phyloP scores from a whole-genome alignment of 1,284 basidiomycete species.

The Ceratobasidium sp. region DNA sequence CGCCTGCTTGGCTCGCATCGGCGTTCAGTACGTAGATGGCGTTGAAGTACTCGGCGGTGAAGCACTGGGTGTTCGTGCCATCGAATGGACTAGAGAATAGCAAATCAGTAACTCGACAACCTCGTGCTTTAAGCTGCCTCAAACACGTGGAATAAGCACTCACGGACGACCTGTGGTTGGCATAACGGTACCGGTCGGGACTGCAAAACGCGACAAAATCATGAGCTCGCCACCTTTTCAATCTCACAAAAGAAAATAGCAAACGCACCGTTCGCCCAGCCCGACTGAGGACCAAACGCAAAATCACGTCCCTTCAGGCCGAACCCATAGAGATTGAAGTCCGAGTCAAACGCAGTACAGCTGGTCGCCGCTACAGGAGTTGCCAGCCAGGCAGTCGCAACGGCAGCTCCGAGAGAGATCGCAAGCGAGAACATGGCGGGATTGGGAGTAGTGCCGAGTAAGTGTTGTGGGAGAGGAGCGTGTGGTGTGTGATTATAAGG shows the following conservation, averaged over 20 bases:
- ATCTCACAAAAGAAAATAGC: slow-evolving; percentile 7
- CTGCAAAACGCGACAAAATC: slow-evolving; percentile 52
- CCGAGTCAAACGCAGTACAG: slow-evolving; percentile 74
- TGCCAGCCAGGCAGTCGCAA: slow-evolving; percentile 23
- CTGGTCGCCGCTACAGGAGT: slow-evolving; percentile 56
- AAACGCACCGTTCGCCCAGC: slow-evolving; percentile 68
- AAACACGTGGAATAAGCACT: slow-evolving; percentile 52
- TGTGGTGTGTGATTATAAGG: slow-evolving; percentile 13
- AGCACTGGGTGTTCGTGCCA: slow-evolving; percentile 72
- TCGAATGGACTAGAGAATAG: slow-evolving; percentile 69
- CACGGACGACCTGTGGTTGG: slow-evolving; percentile 75
- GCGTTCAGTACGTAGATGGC: slow-evolving; percentile 83
- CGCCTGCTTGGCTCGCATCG: slow-evolving; percentile 70
- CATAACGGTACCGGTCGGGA: slow-evolving; percentile 66
- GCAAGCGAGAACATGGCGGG: slow-evolving; percentile 26
- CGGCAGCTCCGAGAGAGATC: slow-evolving; percentile 24
- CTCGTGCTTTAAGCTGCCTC: slow-evolving; percentile 6
- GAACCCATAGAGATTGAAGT: slow-evolving; percentile 77
- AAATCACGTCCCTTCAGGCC: slow-evolving; percentile 80
- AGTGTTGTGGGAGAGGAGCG: background rate
- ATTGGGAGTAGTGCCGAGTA: background rate
- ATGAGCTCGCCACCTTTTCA: slow-evolving; percentile 30
- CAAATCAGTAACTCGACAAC: slow-evolving; percentile 20
- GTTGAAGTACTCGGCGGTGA: slow-evolving; percentile 65
- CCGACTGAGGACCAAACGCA: slow-evolving; percentile 70